Evolutionary conservation across 495 filamentous ascomycete genomes (phyloP), one percentile per base, ranked within the genome.

Genomic region (Schizothecium vesticola): DNA sequence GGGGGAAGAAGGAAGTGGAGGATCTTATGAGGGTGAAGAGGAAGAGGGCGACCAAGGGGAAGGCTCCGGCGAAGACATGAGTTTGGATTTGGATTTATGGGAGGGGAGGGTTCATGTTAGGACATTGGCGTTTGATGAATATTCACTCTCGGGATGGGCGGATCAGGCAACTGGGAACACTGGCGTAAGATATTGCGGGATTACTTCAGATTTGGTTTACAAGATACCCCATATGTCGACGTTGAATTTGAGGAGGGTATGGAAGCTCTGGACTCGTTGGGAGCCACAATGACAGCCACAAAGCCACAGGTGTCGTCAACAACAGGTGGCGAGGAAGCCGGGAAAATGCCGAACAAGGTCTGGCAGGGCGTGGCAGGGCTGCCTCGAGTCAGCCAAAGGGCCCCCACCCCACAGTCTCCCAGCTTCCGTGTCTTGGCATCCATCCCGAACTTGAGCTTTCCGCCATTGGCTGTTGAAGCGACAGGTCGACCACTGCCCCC

Each of bases 1-100:
- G 92, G 59, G 92, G 89, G 16, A 74, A 82, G 69, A 89, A 89
- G 58, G 88, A 91, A 69, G 73, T 91, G 3, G 86, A 85, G 22
- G 83, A 82, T 60, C 76, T 95, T 24, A 76, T 93, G 71, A 90
- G 86, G 75, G 85, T 78, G 77, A 86, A 80, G 22, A 80, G 77
- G 19, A 71, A 66, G 26, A 67, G 76, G 28, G 77, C 68, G 16
- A 60, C 67, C 1, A 77, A 73, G 64, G 67, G 59, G 8, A 73
- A 70, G 25, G 29, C 64, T 22, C 1, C 64, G 21, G 55, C 51
- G 25, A 65, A 65, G 56, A 1, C 55, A 51, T 43, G 22, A 61
- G 11, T 29, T 13, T 11, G 25, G 25, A 8, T 12, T 31, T 23
- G 59, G 59, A 1, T 2, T 31, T 61, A n/a, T 65, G 61, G 33